Conservation (phyloP, 331 rosid species). For the Spiraea crenata region DNA sequence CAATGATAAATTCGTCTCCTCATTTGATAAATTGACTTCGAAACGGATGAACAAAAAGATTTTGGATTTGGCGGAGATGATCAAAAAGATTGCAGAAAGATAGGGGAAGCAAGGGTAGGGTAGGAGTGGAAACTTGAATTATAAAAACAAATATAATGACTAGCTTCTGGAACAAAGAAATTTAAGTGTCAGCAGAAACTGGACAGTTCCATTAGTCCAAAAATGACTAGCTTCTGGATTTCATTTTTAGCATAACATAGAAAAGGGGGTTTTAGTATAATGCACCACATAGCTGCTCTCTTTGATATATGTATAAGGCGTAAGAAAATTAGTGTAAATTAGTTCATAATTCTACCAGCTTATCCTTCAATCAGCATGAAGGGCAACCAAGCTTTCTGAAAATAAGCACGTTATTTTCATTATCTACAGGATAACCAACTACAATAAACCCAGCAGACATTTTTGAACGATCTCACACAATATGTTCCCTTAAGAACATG, state of each 20-base stretch:
- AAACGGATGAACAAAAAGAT: too few species aligned
- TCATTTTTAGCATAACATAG: not conserved
- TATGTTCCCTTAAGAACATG: constrained; percentile 19
- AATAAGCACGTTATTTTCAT: constrained; percentile 8
- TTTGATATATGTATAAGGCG: not conserved
- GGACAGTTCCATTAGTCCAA: not conserved
- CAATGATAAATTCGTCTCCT: too few species aligned
- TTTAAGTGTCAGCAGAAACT: too few species aligned
- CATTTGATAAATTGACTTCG: too few species aligned
- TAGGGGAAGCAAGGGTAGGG: too few species aligned
- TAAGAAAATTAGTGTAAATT: not conserved
- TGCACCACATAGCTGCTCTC: not conserved
- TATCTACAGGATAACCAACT: constrained; percentile 17
- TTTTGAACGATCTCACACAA: constrained; percentile 25
- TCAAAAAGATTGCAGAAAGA: too few species aligned
- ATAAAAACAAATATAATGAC: too few species aligned
- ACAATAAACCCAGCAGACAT: constrained; percentile 15
- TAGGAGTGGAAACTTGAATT: too few species aligned
- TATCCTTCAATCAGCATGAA: not conserved
- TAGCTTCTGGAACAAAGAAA: too few species aligned
- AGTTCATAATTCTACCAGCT: not conserved
- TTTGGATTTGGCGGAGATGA: too few species aligned
- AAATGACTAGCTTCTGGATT: not conserved
- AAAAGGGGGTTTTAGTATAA: not conserved
- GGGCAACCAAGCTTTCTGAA: constrained; percentile 12